These are phyloP conservation scores for Polytolypa hystricis DNA, from an alignment of 2,329 filamentous ascomycete genomes.

Conservation along the genomic window DNA sequence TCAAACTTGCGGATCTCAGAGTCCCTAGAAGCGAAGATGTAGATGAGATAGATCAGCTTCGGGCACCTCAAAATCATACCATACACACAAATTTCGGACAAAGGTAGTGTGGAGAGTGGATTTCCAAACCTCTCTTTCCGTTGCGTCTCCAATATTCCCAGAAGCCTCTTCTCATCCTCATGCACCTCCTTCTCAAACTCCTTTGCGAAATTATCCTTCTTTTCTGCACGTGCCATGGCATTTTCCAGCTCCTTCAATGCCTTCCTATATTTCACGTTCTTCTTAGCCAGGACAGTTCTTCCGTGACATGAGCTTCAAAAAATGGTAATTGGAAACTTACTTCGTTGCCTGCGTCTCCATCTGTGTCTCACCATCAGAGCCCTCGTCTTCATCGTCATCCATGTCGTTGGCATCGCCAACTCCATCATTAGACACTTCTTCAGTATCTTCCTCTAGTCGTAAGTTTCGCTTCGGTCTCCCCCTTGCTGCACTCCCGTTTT, in stretches of 20 bases:
- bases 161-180: conserved; percentile 10
- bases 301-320: background rate
- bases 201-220: conserved; percentile 12
- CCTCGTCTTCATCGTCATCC: conserved; percentile 1
- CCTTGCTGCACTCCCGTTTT: no score
- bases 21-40: conserved; percentile 7
- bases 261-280: conserved; percentile 4
- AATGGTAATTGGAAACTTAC: conserved; percentile 1
- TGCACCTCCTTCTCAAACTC: conserved; percentile 11
- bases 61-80: no score
- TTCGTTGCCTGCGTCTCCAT: conserved; percentile 8
- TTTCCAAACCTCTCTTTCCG: conserved; percentile 10
- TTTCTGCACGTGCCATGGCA: conserved; percentile 10
- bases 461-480: no score
- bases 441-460: no score
- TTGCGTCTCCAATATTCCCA: conserved; percentile 8
- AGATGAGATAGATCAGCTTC: background rate
- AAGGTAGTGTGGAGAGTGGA: no score
- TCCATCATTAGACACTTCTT: background rate
- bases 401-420: conserved; percentile 3
- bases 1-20: conserved; percentile 9
- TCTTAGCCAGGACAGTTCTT: background rate
- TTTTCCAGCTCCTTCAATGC: conserved; percentile 11
- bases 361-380: conserved; percentile 6
- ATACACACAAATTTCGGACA: no score